Conservation (phyloP, 2,329 filamentous ascomycete species). For the Calonectria honghensis region DNA sequence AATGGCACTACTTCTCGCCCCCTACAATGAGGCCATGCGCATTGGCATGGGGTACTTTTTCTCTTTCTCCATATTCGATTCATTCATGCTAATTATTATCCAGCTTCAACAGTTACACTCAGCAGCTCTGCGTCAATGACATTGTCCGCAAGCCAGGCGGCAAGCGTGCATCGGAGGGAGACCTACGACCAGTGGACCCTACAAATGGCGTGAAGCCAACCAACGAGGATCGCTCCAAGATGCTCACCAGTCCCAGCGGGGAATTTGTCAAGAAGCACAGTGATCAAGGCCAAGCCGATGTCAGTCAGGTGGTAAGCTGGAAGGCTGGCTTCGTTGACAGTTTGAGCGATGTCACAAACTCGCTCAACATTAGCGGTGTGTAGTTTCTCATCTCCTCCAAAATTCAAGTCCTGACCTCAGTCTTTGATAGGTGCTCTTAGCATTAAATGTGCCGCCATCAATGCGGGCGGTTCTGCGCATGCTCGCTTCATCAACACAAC, state of each 20-base stretch:
- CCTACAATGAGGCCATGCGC: constrained; percentile 36
- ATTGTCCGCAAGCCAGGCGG: constrained; percentile 22
- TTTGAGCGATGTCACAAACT: constrained; percentile 31
- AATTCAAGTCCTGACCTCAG: not conserved
- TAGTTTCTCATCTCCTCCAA: not conserved
- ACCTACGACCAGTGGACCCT: constrained; percentile 2
- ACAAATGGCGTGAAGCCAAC: not conserved
- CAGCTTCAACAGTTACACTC: constrained; percentile 36
- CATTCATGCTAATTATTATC: not conserved
- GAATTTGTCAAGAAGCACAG: constrained; percentile 14
- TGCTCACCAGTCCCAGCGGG: not conserved
- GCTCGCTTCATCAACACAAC: constrained; percentile 29
- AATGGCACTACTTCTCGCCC: constrained; percentile 23
- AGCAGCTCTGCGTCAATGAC: constrained; percentile 35
- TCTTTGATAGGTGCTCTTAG: constrained; percentile 24
- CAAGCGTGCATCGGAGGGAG: constrained; percentile 15
- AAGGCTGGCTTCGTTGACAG: constrained; percentile 34
- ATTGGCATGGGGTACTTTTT: constrained; percentile 35
- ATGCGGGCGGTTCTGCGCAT: constrained; percentile 11
- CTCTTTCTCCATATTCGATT: not conserved
- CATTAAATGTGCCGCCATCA: constrained; percentile 26
- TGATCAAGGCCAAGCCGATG: constrained; percentile 31
- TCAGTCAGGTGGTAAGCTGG: constrained; percentile 41
- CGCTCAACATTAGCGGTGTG: constrained; percentile 32
- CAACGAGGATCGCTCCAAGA: constrained; percentile 2